phyloP scores from a whole-genome alignment of 345 rosid genomes.

The Murraya paniculata region DNA sequence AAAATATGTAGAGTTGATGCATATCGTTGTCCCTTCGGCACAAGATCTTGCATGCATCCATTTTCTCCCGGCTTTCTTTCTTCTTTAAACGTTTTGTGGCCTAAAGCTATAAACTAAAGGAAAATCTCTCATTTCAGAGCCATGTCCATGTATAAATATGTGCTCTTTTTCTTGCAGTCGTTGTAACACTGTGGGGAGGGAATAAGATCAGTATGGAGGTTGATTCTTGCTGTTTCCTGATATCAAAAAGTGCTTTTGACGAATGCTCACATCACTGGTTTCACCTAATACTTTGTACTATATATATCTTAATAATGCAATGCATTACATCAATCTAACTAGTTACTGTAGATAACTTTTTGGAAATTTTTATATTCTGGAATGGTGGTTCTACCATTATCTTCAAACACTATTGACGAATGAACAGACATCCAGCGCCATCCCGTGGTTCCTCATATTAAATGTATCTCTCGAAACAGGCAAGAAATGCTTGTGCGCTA shows the following conservation, averaged over 20 bases:
- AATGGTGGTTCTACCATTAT: not conserved
- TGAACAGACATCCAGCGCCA: not conserved
- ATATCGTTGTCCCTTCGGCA: not conserved
- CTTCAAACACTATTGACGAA: not conserved
- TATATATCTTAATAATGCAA: not conserved
- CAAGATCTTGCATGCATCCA: not conserved
- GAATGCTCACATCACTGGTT: not conserved
- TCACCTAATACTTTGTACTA: conserved; percentile 10
- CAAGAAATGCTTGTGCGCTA: not conserved
- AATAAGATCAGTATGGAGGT: not conserved
- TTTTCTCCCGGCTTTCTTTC: not conserved
- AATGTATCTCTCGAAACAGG: not conserved
- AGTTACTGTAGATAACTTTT: not conserved
- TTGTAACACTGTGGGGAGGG: no score
- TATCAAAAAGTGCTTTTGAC: not conserved
- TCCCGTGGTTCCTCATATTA: not conserved
- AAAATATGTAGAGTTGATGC: not conserved
- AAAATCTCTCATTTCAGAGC: not conserved
- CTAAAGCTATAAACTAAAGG: not conserved
- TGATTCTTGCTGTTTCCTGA: conserved; percentile 9
- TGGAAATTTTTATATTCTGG: not conserved
- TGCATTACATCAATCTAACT: conserved; percentile 6
- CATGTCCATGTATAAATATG: not conserved
- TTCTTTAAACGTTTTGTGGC: not conserved
- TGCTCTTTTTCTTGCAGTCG: no score